Conservation (phyloP, 768 basidiomycete genomes). For the Tulasnella sp. region DNA sequence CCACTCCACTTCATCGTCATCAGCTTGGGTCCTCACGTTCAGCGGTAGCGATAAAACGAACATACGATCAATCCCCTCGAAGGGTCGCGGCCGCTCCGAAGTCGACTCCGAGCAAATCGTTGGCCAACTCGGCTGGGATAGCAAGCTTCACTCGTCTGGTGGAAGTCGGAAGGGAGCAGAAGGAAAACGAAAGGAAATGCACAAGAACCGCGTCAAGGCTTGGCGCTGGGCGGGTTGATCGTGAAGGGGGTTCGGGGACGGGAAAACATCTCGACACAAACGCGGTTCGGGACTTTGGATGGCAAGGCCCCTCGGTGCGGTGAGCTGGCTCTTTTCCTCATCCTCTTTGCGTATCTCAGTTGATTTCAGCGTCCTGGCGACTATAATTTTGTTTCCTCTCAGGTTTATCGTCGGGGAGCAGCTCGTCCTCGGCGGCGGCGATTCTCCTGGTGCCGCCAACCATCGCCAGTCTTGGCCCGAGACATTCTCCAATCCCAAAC, state of each 20-base stretch:
- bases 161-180: neutral
- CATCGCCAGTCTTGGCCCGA: too few relatives aligned
- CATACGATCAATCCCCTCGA: neutral
- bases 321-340: too few relatives aligned
- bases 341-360: too few relatives aligned
- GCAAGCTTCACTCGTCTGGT: neutral
- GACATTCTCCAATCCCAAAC: too few relatives aligned
- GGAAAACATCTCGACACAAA: too few relatives aligned
- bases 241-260: neutral
- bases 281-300: too few relatives aligned
- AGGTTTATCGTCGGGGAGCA: too few relatives aligned
- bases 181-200: neutral
- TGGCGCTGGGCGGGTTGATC: neutral
- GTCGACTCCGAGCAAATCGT: neutral
- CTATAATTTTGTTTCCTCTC: too few relatives aligned
- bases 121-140: neutral
- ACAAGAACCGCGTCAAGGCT: neutral
- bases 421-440: too few relatives aligned
- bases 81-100: neutral
- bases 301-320: too few relatives aligned
- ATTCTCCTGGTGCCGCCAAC: too few relatives aligned
- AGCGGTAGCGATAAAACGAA: neutral
- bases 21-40: neutral
- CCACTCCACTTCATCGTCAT: neutral
- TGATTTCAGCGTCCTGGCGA: too few relatives aligned